Conservation (phyloP, 2,329 filamentous ascomycete species). For the Leptographium wingfieldii region DNA sequence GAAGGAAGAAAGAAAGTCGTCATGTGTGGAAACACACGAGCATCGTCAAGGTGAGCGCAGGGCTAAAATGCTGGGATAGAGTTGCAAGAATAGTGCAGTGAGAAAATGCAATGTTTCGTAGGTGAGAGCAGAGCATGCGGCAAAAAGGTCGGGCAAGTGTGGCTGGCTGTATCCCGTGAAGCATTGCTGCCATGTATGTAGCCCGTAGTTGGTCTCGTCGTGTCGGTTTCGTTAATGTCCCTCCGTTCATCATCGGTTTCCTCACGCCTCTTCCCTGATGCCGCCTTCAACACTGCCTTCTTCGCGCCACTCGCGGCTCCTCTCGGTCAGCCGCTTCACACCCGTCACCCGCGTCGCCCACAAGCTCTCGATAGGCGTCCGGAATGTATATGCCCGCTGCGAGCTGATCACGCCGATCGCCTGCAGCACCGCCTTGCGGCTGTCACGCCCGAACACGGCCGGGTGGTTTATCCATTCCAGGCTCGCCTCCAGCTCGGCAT, state of each 20-base stretch:
- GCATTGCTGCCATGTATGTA: background rate
- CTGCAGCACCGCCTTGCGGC: constrained; percentile 88
- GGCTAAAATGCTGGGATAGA: background rate
- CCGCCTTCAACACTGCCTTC: constrained; percentile 61
- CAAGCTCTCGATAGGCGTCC: constrained; percentile 75
- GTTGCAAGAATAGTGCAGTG: background rate
- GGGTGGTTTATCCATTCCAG: constrained; percentile 98
- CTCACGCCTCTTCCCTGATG: constrained; percentile 46
- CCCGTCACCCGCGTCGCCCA: constrained; percentile 79
- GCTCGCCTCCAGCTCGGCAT: constrained; percentile 78
- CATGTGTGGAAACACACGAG: background rate
- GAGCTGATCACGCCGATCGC: constrained; percentile 94
- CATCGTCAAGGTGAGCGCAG: background rate
- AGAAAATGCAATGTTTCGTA: background rate
- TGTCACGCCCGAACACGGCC: constrained; percentile 85
- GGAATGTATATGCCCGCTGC: constrained; percentile 86
- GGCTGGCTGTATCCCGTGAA: background rate
- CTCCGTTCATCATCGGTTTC: background rate
- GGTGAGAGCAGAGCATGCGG: too few relatives aligned
- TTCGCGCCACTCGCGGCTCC: constrained; percentile 85
- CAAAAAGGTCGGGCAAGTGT: background rate
- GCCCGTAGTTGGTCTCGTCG: background rate
- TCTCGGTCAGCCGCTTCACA: constrained; percentile 68
- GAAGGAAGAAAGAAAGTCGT: background rate
- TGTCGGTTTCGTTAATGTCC: background rate